Evolutionary conservation across 2,329 filamentous ascomycete species (phyloP).

Genomic region (Mollisiaceae sp.): DNA sequence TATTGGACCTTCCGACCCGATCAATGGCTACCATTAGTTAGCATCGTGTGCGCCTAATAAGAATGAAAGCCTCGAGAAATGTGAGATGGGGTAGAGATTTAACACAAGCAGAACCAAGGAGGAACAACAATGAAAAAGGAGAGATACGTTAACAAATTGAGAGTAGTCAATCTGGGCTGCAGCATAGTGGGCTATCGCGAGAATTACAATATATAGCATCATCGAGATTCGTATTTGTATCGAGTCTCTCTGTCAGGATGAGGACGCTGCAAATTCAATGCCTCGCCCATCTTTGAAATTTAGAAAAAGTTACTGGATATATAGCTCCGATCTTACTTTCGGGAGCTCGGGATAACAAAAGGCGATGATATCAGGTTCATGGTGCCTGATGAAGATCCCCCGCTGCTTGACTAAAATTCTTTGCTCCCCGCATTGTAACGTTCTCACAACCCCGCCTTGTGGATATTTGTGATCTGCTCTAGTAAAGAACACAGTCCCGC

Average conservation of each 20-base stretch:
- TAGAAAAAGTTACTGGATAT: neutral
- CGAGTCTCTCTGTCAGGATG: neutral
- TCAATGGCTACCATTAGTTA: neutral
- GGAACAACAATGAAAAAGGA: too few species aligned
- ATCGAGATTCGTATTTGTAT: neutral
- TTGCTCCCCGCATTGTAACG: slow-evolving; percentile 9
- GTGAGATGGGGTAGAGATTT: too few species aligned
- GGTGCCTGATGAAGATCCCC: slow-evolving; percentile 1
- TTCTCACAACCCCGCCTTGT: neutral
- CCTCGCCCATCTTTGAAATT: neutral
- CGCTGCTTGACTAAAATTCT: slow-evolving; percentile 6
- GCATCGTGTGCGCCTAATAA: too few species aligned
- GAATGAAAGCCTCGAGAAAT: too few species aligned
- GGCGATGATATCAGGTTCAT: slow-evolving; percentile 7
- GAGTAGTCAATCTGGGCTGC: slow-evolving; percentile 8
- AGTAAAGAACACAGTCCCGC: neutral
- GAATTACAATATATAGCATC: slow-evolving; percentile 3
- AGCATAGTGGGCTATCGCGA: neutral
- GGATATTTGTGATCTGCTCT: neutral
- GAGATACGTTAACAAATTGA: neutral
- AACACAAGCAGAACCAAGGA: too few species aligned
- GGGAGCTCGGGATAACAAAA: neutral
- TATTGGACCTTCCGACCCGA: slow-evolving; percentile 5
- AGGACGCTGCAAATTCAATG: neutral
- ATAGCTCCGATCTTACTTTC: neutral